phyloP scores from a whole-genome alignment of 108 stramenopile genomes.

The Heterococcus sp. region DNA sequence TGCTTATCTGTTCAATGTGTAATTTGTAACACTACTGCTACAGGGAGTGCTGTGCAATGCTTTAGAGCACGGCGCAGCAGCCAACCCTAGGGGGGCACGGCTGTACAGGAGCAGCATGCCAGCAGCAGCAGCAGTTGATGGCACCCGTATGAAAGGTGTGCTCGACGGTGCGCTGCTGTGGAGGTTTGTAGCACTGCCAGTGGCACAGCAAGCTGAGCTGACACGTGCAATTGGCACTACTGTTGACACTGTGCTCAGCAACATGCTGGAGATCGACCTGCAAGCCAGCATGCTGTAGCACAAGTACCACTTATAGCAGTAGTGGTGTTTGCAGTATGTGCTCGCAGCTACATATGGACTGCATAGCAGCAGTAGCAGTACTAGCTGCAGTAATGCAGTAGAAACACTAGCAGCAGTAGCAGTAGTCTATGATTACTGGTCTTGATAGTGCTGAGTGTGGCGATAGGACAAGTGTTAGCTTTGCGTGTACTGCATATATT shows the following conservation, averaged over 20 bases:
- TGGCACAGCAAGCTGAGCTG: slow-evolving; percentile 81
- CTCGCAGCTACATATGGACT: too few species aligned
- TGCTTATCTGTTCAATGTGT: too few species aligned
- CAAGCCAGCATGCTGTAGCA: background rate
- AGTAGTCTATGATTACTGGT: too few species aligned
- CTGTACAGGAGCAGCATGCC: background rate
- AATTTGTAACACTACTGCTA: too few species aligned
- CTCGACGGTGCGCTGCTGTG: slow-evolving; percentile 83
- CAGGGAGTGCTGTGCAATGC: slow-evolving; percentile 79
- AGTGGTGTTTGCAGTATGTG: too few species aligned
- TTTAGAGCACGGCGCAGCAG: slow-evolving; percentile 79
- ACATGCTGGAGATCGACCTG: slow-evolving; percentile 71
- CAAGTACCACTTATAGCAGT: too few species aligned
- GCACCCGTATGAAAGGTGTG: slow-evolving; percentile 79
- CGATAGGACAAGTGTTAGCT: too few species aligned
- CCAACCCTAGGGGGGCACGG: slow-evolving; percentile 67
- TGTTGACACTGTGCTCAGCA: slow-evolving; percentile 80
- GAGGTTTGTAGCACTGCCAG: slow-evolving; percentile 70
- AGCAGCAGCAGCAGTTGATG: slow-evolving; percentile 71
- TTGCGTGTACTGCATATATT: too few species aligned
- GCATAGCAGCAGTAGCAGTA: background rate
- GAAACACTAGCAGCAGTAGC: background rate
- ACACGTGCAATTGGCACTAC: slow-evolving; percentile 89
- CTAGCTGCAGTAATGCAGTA: background rate
- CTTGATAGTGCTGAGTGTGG: too few species aligned